Base-by-base conservation (phyloP, 352 stramenopile genomes). In the Phytophthora nicotianae region DNA sequence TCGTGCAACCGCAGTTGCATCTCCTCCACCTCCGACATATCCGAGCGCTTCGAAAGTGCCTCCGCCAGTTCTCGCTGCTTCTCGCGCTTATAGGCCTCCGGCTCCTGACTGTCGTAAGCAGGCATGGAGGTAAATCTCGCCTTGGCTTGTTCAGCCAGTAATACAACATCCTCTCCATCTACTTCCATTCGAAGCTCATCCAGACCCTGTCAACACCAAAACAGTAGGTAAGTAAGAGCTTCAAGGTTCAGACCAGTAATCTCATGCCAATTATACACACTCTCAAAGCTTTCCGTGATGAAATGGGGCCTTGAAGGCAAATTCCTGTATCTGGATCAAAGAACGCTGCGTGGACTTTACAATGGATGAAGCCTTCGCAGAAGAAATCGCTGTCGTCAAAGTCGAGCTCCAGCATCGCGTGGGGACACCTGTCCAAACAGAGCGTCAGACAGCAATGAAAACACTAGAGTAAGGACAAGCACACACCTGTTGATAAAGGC, bases 301-400 rank as follows among this genome's bases (percentile, higher is more conserved):
- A 78, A 26, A 75, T 78, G 2, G 80, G 80, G 4, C 80, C 82
- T 55, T 79, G 74, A 6, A 91, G 60, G 48, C 82, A 91, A 19
- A 91, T 85, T 2, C 82, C 82, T 10, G 82, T 89, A 20, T 70
- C 78, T 76, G 85, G 81, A 56, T 94, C 85, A 55, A 94, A 94
- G 68, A 90, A 89, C 13, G 85, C 83, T 35, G 80, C 85, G 61
- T 94, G 85, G 2, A 72, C 81, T 55, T 94, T 94, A 76, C 85
- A 94, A 56, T 90, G 80, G 41, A 94, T 67, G 51, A 92, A 90
- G 11, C 83, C 83, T 68, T 90, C 77, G 50, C 66, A 79, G 63
- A 92, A 90, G 59, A 94, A 94, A 58, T 92, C 83, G 65, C 76
- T 82, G 73, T 92, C 86, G 64, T 91, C 81, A 47, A 89, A 62